phyloP scores from a whole-genome alignment of 2,329 filamentous ascomycete species.

The Colletotrichum scovillei region DNA sequence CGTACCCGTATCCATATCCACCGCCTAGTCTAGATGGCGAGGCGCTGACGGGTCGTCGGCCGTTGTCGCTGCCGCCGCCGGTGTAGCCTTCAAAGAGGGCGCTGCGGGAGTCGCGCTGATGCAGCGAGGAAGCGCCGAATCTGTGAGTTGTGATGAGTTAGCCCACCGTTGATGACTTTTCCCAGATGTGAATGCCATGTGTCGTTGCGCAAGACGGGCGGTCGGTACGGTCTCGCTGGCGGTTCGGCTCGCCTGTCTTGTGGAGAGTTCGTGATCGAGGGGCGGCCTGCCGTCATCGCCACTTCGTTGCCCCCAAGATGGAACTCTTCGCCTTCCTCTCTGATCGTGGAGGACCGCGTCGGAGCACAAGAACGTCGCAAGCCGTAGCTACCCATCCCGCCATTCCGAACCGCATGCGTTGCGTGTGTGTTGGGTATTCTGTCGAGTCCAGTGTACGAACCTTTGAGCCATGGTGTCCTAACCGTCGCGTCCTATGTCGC shows the following conservation, averaged over 20 bases:
- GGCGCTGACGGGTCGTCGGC: slow-evolving; percentile 55
- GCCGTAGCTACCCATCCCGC: neutral
- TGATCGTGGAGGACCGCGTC: too few relatives aligned
- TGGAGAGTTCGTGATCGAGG: too few relatives aligned
- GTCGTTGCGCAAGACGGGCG: neutral
- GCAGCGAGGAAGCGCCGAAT: slow-evolving; percentile 75
- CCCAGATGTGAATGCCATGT: neutral
- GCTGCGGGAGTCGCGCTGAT: slow-evolving; percentile 79
- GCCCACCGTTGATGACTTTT: neutral
- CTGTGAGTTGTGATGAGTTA: slow-evolving; percentile 50
- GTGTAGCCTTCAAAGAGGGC: slow-evolving; percentile 82
- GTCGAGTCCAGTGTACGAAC: slow-evolving; percentile 10
- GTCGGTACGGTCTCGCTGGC: neutral
- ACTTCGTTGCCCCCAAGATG: too few relatives aligned
- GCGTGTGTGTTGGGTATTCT: neutral
- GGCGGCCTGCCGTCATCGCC: too few relatives aligned
- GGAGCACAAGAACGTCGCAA: neutral
- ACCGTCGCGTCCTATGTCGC: neutral
- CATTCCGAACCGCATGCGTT: neutral
- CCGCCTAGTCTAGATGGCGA: slow-evolving; percentile 57
- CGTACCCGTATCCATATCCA: slow-evolving; percentile 64
- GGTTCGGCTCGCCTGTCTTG: too few relatives aligned
- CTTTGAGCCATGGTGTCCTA: slow-evolving; percentile 34
- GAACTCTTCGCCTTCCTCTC: too few relatives aligned
- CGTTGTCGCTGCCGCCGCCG: slow-evolving; percentile 47